A percentile compares a stretch with the other conserved stretches of the same genome.
These are phyloP conservation scores for Saprolegnia diclina DNA, from an alignment of 352 stramenopile species.

Conservation along the genomic window DNA sequence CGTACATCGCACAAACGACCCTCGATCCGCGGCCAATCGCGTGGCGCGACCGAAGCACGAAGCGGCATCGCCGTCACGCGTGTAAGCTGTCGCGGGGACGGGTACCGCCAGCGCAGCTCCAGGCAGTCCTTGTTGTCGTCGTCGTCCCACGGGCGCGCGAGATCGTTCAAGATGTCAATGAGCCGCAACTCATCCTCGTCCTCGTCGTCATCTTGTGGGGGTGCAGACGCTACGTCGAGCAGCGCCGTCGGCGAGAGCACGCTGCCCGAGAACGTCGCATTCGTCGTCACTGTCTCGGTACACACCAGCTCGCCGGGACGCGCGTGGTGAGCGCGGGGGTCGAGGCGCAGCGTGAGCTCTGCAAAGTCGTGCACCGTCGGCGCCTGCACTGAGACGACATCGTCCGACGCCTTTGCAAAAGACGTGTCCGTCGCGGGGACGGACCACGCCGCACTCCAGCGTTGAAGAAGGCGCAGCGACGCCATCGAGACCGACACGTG, in stretches of 20 bases:
- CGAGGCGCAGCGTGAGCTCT: not conserved
- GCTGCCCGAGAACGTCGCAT: too few species aligned
- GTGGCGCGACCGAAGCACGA: slow-evolving; percentile 43
- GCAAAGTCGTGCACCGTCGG: slow-evolving; percentile 10
- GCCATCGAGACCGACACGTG: not conserved
- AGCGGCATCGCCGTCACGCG: slow-evolving; percentile 52
- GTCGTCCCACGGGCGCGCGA: slow-evolving; percentile 38
- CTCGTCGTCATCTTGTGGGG: not conserved
- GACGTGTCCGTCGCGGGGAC: not conserved
- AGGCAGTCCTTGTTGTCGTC: slow-evolving; percentile 56
- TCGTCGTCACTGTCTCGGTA: too few species aligned
- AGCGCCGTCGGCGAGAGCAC: too few species aligned
- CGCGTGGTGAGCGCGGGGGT: slow-evolving; percentile 34
- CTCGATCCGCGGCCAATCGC: slow-evolving; percentile 48
- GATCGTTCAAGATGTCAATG: slow-evolving; percentile 4
- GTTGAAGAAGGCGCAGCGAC: not conserved
- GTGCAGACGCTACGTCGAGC: not conserved
- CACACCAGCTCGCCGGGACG: slow-evolving; percentile 60
- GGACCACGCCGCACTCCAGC: not conserved
- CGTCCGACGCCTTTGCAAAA: not conserved
- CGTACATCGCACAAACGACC: slow-evolving; percentile 57
- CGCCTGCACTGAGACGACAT: not conserved
- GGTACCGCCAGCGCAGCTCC: slow-evolving; percentile 75
- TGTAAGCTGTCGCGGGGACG: slow-evolving; percentile 50
- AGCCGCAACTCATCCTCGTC: not conserved